phyloP scores from a whole-genome alignment of 345 rosid species.

The Eucalyptus polyanthemos region DNA sequence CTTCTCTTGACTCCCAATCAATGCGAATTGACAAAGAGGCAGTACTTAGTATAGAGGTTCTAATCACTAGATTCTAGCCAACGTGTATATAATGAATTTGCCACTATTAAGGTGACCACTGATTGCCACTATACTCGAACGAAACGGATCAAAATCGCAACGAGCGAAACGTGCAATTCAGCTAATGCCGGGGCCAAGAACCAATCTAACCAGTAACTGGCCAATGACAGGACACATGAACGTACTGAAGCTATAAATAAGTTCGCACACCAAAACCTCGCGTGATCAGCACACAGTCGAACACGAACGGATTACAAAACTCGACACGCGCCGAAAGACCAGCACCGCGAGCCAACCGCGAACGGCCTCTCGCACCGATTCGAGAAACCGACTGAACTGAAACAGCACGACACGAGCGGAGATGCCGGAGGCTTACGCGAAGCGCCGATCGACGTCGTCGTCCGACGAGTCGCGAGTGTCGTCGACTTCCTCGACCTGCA shows the following conservation, averaged over 20 bases:
- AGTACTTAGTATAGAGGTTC: neutral
- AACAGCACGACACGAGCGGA: neutral
- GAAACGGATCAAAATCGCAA: neutral
- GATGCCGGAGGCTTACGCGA: constrained; percentile 9
- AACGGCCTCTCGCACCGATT: neutral
- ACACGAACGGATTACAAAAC: neutral
- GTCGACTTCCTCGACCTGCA: constrained; percentile 87
- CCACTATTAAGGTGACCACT: neutral
- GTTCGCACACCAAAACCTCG: neutral
- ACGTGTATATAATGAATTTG: neutral
- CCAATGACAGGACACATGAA: neutral
- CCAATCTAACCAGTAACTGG: neutral
- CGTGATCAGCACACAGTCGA: neutral
- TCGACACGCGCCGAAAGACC: neutral
- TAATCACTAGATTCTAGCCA: neutral
- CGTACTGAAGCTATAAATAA: neutral
- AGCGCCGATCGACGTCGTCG: neutral
- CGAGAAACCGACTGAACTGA: neutral
- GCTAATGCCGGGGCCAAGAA: neutral
- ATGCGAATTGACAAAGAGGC: neutral
- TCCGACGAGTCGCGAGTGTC: constrained; percentile 26
- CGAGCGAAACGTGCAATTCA: neutral
- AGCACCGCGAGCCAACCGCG: neutral
- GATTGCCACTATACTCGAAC: neutral
- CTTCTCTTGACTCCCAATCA: neutral